These are phyloP conservation scores for Cinnamomum chago DNA, from an alignment of 164 flowering plant species.

Conservation along the genomic window DNA sequence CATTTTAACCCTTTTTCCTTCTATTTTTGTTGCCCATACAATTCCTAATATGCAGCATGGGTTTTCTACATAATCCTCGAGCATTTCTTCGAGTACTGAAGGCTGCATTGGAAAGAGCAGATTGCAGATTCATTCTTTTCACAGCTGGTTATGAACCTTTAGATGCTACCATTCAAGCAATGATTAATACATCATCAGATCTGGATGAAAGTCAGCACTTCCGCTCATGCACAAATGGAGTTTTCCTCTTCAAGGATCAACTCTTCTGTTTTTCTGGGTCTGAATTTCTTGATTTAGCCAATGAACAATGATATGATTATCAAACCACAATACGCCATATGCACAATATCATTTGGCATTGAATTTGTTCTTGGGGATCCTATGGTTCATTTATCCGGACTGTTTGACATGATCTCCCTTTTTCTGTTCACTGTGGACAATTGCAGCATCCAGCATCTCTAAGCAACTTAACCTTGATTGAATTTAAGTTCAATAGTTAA, in stretches of 20 bases:
- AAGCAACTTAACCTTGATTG: neutral
- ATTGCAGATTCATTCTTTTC: constrained; percentile 63
- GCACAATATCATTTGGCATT: neutral
- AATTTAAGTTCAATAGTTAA: neutral
- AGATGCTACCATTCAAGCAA: constrained; percentile 39
- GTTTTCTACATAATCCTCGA: constrained; percentile 62
- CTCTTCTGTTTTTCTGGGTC: constrained; percentile 85
- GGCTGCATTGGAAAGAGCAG: constrained; percentile 41
- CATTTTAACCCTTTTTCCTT: neutral
- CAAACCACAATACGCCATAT: neutral
- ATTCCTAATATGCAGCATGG: constrained; percentile 65
- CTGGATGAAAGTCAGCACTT: constrained; percentile 12
- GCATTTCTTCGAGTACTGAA: constrained; percentile 67
- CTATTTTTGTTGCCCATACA: neutral
- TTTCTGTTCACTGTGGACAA: neutral
- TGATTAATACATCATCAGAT: constrained; percentile 28
- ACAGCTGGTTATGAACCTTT: constrained; percentile 80
- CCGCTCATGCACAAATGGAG: constrained; percentile 29
- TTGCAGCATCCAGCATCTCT: no score
- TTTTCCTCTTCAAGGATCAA: constrained; percentile 44
- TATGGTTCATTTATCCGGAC: neutral
- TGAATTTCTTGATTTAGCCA: constrained; percentile 8
- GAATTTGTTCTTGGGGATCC: neutral
- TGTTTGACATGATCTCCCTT: neutral
- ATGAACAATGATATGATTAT: neutral